Evolutionary conservation across 352 stramenopile genomes (phyloP).

Genomic region (Achlya hypogyna): DNA sequence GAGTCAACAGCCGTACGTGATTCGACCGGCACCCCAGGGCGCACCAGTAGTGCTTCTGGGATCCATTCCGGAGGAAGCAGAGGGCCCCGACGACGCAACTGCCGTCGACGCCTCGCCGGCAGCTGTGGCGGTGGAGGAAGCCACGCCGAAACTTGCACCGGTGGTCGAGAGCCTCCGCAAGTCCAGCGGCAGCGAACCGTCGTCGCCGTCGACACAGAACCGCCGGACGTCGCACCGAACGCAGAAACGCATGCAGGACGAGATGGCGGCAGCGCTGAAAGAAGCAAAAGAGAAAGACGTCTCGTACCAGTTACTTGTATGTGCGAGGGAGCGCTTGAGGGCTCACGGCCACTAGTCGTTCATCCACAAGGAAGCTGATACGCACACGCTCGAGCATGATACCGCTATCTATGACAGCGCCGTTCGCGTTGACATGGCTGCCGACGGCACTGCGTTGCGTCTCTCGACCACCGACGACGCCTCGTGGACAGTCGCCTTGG

Average conservation of each 20-base stretch:
- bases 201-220: not conserved
- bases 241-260: conserved; percentile 16
- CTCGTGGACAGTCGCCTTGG: not conserved
- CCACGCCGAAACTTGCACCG: not conserved
- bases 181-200: not conserved
- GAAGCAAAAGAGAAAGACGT: conserved; percentile 17
- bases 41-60: not conserved
- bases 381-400: not conserved
- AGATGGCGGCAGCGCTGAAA: conserved; percentile 4
- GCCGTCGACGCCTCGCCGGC: not conserved
- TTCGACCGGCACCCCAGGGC: not conserved
- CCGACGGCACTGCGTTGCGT: not conserved
- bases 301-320: conserved; percentile 14
- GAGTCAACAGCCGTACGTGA: not conserved
- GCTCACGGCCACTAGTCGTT: not conserved
- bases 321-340: not conserved
- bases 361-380: not conserved
- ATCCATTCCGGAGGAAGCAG: not conserved
- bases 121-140: no score
- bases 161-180: not conserved
- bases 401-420: not conserved
- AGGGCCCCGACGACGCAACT: not conserved
- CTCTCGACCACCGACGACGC: not conserved
- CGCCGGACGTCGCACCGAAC: conserved; percentile 16
- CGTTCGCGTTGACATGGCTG: not conserved